phyloP scores from a whole-genome alignment of 78 protist genomes.

The Protostelium mycophagum region DNA sequence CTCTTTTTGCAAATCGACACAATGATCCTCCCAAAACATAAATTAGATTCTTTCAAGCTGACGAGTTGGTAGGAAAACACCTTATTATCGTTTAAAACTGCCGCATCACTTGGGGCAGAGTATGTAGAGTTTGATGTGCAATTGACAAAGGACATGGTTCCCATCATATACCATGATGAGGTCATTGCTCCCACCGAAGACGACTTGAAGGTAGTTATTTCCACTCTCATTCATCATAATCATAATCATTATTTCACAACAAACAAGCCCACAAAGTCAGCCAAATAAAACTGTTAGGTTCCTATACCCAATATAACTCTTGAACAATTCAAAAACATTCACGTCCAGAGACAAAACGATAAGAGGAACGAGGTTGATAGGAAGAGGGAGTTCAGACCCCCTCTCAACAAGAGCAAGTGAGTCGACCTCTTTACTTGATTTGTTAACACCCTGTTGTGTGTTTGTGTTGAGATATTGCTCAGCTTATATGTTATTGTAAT shows the following conservation, averaged over 20 bases:
- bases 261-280: too few relatives aligned
- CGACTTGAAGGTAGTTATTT: background rate
- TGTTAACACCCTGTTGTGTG: too few relatives aligned
- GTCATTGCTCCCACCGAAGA: constrained; percentile 5
- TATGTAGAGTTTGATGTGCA: constrained; percentile 75
- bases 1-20: too few relatives aligned
- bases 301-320: background rate
- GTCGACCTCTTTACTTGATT: too few relatives aligned
- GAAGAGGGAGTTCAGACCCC: background rate
- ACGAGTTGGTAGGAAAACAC: constrained; percentile 59
- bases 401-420: background rate
- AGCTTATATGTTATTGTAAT: too few relatives aligned
- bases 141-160: constrained; percentile 45
- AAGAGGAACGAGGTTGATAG: background rate
- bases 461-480: too few relatives aligned
- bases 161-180: constrained; percentile 71
- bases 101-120: constrained; percentile 67
- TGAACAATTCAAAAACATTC: background rate
- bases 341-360: background rate
- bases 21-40: too few relatives aligned
- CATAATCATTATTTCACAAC: too few relatives aligned
- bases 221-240: too few relatives aligned
- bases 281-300: background rate
- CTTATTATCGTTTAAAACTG: constrained; percentile 59
- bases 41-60: too few relatives aligned